Evolutionary conservation across 1,284 basidiomycete species (phyloP), one percentile per base, ranked within the genome.

Genomic region (Butyriboletus appendiculatus): DNA sequence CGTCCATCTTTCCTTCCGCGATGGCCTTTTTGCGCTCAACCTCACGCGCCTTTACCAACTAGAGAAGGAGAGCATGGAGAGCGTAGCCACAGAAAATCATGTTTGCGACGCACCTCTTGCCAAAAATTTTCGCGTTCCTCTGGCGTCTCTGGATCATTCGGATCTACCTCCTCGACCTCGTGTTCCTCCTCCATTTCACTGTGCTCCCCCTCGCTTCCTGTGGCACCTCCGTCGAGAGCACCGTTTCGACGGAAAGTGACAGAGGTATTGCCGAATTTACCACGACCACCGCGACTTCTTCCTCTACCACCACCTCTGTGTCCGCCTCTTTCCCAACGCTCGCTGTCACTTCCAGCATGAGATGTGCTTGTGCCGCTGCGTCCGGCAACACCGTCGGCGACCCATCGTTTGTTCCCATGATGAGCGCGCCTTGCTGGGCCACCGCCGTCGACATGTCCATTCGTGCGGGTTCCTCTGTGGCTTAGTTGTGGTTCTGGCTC

Each of bases 1-100:
- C 92, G 53, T 92, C 91, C 80, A 97, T 94, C 63, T 91, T 85
- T 5, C 94, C 94, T 32, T 88, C 83, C 3, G 84, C 78, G 55
- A 96, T 93, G n/a, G 90, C 92, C 37, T 71, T 79, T 61, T 86
- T 86, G 45, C 90, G 81, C 65, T 96, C 90, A 10, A 75, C 72
- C 58, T 91, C 87, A 40, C 95, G 85, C 6, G 79, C 79, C 75
- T 85, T 88, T 28, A 88, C 81, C 54, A 90, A 71, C 88, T 90
- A 60, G 43, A 51, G 6, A 40, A 45, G 9, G 45, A 56, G 47
- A 44, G 45, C 39, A 69, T 68, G 60, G 59, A 62, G 58, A 66
- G 55, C 48, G 55, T 50, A 62, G 53, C 48, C 7, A 51, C 40
- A 45, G 22, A 55, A 48, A 34, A 55, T 26, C 52, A 24, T 49